Conservation (phyloP, 495 filamentous ascomycete species). For the Aspergillus taichungensis region DNA sequence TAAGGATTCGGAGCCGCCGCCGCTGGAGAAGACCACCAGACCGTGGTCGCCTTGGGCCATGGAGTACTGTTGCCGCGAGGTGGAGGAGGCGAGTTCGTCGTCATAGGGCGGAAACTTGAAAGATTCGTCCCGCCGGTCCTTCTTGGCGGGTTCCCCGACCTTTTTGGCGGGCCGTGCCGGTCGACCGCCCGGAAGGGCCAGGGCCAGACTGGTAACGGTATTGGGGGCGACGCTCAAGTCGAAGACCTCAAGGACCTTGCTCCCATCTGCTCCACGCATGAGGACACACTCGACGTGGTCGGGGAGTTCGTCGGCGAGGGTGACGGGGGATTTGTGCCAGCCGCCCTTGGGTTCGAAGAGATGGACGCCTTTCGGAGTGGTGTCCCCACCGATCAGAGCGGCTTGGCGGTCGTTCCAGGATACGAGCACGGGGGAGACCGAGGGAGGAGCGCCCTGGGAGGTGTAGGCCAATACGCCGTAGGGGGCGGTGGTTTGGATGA, state of each 20-base stretch:
- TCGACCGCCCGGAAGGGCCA: slow-evolving; percentile 42
- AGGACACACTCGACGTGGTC: slow-evolving; percentile 55
- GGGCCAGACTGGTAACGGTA: slow-evolving; percentile 53
- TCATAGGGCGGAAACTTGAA: slow-evolving; percentile 71
- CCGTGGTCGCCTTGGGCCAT: slow-evolving; percentile 49
- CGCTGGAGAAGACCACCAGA: slow-evolving; percentile 70
- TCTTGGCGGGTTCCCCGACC: slow-evolving; percentile 25
- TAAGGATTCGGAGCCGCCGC: slow-evolving; percentile 49
- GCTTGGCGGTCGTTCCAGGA: slow-evolving; percentile 66
- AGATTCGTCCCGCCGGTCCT: slow-evolving; percentile 40
- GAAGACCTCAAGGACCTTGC: slow-evolving; percentile 75
- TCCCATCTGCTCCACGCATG: slow-evolving; percentile 62
- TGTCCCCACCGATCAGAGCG: slow-evolving; percentile 66
- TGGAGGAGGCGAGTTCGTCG: slow-evolving; percentile 55
- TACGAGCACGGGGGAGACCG: slow-evolving; percentile 60
- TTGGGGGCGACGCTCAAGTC: slow-evolving; percentile 74
- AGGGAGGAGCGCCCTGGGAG: slow-evolving; percentile 49
- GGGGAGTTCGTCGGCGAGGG: slow-evolving; percentile 48
- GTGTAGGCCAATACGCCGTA: slow-evolving; percentile 45
- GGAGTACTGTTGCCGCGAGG: slow-evolving; percentile 52
- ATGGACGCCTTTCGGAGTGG: slow-evolving; percentile 57
- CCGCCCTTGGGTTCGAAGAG: slow-evolving; percentile 44
- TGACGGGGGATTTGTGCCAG: slow-evolving; percentile 58
- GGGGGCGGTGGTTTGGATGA: slow-evolving; percentile 54
- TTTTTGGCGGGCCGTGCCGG: slow-evolving; percentile 22